Base-by-base conservation (phyloP, 2,329 filamentous ascomycete genomes). In the Monilinia aucupariae region DNA sequence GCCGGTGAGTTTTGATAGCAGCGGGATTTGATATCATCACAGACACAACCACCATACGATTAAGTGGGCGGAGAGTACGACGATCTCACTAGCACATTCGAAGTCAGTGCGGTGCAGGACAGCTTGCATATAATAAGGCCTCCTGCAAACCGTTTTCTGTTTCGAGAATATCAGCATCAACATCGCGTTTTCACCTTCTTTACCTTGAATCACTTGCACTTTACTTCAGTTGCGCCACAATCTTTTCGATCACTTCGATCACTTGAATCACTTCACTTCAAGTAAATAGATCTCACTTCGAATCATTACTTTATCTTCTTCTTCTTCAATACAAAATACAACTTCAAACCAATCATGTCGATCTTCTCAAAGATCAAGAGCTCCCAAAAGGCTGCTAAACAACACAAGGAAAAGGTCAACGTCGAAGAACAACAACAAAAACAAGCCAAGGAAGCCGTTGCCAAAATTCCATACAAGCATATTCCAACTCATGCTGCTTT, bases 401-500 rank as follows among this genome's bases (percentile, higher is more conserved):
- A 84, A 56, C 77, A 80, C 64, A 81, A 77, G 47, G 75, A 77
- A 50, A 80, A 82, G 69, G 71, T 78, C 64, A 77, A 75, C 49
- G 30, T 39, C 12, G 79, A 81, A 67, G 78, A 80, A 68, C 74
- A 78, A 47, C 79, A 74, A 49, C 78, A 79, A 65, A 59, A 72
- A 25, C 70, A 74, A 45, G 50, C 41, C 1, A 64, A 64, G 5
- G 15, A 55, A 37, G 50, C 39, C 17, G 30, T 34, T 22, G 49
- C 50, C 39, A 77, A 78, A 60, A 66, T 75, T n/a, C 77, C 81
- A 15, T 87, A 87, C 73, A 80, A 76, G 59, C 85, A 87, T 70
- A 74, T 85, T 25, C 83, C 84, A n/a, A 85, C 78, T 17, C 85
- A 88, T 70, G 85, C 85, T 34, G 82, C 82, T 52, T 71, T 78